phyloP scores from a whole-genome alignment of 768 basidiomycete species.

The Goffeauzyma gilvescens region DNA sequence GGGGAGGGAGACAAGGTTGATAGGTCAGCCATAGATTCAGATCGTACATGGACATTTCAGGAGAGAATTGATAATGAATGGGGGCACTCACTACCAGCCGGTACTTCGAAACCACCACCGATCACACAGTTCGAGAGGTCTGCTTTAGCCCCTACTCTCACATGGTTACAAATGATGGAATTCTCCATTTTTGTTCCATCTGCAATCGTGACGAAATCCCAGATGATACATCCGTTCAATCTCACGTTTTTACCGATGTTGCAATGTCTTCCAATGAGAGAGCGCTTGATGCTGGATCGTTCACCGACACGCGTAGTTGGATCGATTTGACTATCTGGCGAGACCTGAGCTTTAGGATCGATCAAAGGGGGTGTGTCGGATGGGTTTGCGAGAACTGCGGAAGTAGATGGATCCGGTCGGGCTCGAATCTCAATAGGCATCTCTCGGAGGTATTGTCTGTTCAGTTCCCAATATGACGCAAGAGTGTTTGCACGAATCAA shows the following conservation, averaged over 20 bases:
- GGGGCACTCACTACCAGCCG: too few relatives aligned
- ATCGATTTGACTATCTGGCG: conserved; percentile 60
- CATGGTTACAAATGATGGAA: conserved; percentile 18
- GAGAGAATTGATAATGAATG: too few relatives aligned
- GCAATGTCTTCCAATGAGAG: conserved; percentile 63
- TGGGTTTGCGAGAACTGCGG: too few relatives aligned
- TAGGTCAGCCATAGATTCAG: too few relatives aligned
- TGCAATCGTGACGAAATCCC: conserved; percentile 73
- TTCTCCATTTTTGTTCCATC: too few relatives aligned
- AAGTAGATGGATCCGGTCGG: neutral
- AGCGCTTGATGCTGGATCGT: conserved; percentile 58
- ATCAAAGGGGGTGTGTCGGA: too few relatives aligned
- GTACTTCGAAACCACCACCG: too few relatives aligned
- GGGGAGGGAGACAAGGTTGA: too few relatives aligned
- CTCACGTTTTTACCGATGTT: conserved; percentile 67
- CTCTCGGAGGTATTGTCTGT: conserved; percentile 37
- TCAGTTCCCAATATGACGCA: conserved; percentile 57
- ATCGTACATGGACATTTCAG: too few relatives aligned
- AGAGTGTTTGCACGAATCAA: conserved; percentile 54
- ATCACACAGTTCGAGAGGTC: too few relatives aligned
- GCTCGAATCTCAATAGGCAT: too few relatives aligned
- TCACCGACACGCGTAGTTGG: conserved; percentile 67
- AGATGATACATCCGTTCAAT: conserved; percentile 58
- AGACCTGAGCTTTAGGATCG: conserved; percentile 65
- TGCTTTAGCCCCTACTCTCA: neutral